Evolutionary conservation across 352 stramenopile genomes (phyloP).

Genomic region (Phytophthora sp.): DNA sequence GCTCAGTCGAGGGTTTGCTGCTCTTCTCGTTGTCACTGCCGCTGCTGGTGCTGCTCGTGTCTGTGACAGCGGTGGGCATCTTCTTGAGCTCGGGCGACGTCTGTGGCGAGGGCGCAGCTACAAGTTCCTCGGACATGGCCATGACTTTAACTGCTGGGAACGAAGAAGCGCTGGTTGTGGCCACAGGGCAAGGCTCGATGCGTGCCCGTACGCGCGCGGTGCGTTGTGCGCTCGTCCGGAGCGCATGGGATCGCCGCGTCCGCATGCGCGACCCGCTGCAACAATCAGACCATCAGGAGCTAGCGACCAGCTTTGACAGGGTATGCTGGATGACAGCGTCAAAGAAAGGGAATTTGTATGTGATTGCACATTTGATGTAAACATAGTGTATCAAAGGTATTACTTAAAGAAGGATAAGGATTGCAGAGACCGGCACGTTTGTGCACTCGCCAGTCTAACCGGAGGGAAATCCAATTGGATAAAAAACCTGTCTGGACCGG

Average conservation of each 20-base stretch:
- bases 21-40: conserved; percentile 28
- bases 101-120: conserved; percentile 1
- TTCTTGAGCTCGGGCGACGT: conserved; percentile 35
- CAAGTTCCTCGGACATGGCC: conserved; percentile 22
- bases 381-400: background rate
- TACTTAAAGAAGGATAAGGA: background rate
- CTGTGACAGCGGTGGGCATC: conserved; percentile 17
- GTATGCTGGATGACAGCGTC: conserved; percentile 4
- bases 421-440: conserved; percentile 23
- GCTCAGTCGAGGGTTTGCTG: conserved; percentile 14
- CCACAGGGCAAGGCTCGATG: background rate
- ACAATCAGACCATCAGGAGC: conserved; percentile 24
- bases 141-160: conserved; percentile 26
- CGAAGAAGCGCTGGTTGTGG: conserved; percentile 34
- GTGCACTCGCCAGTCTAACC: background rate
- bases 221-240: conserved; percentile 36
- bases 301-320: conserved; percentile 18
- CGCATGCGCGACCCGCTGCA: conserved; percentile 23
- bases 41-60: conserved; percentile 36
- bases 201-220: background rate
- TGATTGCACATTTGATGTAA: conserved; percentile 1
- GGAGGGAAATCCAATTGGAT: conserved; percentile 1
- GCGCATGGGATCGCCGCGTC: conserved; percentile 25
- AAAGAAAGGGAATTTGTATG: background rate
- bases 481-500: conserved; percentile 6